These are phyloP conservation scores for Closterium sp. DNA, from an alignment of 139 green algal genomes.

Conservation along the genomic window DNA sequence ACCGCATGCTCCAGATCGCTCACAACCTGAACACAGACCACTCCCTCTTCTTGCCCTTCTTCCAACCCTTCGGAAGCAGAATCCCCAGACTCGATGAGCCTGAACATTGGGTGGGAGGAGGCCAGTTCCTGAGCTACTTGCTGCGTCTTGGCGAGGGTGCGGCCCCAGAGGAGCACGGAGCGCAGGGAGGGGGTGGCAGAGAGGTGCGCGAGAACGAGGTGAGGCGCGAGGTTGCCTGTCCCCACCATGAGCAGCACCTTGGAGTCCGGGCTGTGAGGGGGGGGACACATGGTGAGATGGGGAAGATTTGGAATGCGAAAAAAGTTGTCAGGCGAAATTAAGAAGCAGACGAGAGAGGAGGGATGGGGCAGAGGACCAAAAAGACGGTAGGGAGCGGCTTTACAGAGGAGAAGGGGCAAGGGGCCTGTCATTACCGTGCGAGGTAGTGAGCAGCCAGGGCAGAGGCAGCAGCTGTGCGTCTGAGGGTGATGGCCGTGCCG, in stretches of 20 bases:
- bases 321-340: not conserved
- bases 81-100: not conserved
- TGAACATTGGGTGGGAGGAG: not conserved
- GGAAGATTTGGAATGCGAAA: no score
- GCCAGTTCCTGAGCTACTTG: not conserved
- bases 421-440: no score
- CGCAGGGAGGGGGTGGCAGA: not conserved
- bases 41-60: not conserved
- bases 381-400: no score
- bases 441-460: conserved; percentile 23
- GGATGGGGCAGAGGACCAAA: not conserved
- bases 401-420: no score
- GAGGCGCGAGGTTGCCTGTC: conserved; percentile 1
- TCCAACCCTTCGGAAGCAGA: not conserved
- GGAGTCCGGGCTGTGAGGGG: not conserved
- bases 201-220: conserved; percentile 11
- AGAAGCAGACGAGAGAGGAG: no score
- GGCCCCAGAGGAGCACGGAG: conserved; percentile 1
- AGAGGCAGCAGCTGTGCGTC: conserved; percentile 6
- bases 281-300: not conserved
- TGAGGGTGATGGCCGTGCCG: conserved; percentile 1
- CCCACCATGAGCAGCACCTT: conserved; percentile 15
- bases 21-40: not conserved
- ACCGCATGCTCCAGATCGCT: not conserved
- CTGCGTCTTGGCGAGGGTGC: not conserved